Evolutionary conservation across 2,329 filamentous ascomycete genomes (phyloP).

Genomic region (Clonostachys solani): DNA sequence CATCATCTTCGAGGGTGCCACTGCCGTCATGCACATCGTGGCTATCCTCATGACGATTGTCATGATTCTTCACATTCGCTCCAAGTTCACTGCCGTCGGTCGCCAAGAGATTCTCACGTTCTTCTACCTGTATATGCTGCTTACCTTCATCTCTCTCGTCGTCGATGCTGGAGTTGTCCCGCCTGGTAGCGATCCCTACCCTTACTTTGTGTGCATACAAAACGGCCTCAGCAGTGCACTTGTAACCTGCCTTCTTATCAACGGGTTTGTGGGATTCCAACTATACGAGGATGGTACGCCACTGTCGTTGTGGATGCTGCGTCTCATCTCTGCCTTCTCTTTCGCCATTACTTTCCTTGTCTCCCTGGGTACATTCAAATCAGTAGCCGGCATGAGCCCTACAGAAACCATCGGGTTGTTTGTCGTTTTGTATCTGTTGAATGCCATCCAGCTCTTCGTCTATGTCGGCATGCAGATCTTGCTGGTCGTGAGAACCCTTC

Average conservation of each 20-base stretch:
- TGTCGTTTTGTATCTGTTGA: slow-evolving; percentile 86
- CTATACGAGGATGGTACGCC: slow-evolving; percentile 96
- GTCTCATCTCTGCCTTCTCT: slow-evolving; percentile 71
- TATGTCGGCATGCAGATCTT: slow-evolving; percentile 87
- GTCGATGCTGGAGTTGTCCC: slow-evolving; percentile 92
- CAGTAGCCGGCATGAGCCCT: slow-evolving; percentile 80
- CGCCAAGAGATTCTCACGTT: slow-evolving; percentile 75
- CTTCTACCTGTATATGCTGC: slow-evolving; percentile 93
- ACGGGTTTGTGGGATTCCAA: slow-evolving; percentile 97
- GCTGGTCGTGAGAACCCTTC: slow-evolving; percentile 82
- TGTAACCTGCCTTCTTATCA: slow-evolving; percentile 86
- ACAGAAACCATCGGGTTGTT: slow-evolving; percentile 87
- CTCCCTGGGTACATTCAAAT: slow-evolving; percentile 87
- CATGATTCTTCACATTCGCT: slow-evolving; percentile 95
- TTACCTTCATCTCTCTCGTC: slow-evolving; percentile 83
- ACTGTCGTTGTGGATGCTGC: slow-evolving; percentile 88
- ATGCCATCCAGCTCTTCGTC: slow-evolving; percentile 78
- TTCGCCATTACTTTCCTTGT: slow-evolving; percentile 86
- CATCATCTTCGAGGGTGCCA: slow-evolving; percentile 93
- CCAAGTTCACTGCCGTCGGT: slow-evolving; percentile 95
- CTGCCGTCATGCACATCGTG: slow-evolving; percentile 87
- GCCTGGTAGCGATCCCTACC: slow-evolving; percentile 73
- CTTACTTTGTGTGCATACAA: slow-evolving; percentile 89
- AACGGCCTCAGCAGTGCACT: slow-evolving; percentile 81
- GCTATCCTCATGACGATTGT: slow-evolving; percentile 90